Conservation (phyloP, 495 filamentous ascomycete species). For the Daldinia vernicosa region DNA sequence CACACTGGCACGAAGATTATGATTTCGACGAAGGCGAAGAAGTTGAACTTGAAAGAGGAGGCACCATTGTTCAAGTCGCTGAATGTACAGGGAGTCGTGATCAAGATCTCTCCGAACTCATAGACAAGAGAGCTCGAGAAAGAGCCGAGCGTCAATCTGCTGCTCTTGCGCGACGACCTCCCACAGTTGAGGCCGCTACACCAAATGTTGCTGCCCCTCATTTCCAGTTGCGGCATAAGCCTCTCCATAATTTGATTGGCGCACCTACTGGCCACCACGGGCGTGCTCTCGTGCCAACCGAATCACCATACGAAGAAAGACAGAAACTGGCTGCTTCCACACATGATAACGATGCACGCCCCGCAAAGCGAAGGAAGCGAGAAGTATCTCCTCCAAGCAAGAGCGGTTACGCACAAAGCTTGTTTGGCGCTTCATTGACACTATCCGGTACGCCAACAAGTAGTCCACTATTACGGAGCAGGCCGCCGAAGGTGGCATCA, state of each 20-base stretch:
- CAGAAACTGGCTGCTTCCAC: conserved; percentile 40
- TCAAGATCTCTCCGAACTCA: conserved; percentile 77
- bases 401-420: conserved; percentile 60
- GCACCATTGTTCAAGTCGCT: conserved; percentile 77
- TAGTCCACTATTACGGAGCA: conserved; percentile 45
- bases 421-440: conserved; percentile 59
- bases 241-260: conserved; percentile 56
- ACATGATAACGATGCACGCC: conserved; percentile 28
- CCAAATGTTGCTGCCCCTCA: conserved; percentile 25
- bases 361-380: conserved; percentile 51
- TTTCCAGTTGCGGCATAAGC: conserved; percentile 53
- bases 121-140: conserved; percentile 70
- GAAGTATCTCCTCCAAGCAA: conserved; percentile 54
- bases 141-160: conserved; percentile 55
- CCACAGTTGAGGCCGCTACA: conserved; percentile 11
- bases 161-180: conserved; percentile 43
- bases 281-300: conserved; percentile 55
- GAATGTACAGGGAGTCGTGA: conserved; percentile 75
- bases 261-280: conserved; percentile 61
- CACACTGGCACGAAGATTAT: conserved; percentile 76
- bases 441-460: conserved; percentile 54
- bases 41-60: conserved; percentile 77
- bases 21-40: conserved; percentile 80
- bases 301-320: conserved; percentile 62
- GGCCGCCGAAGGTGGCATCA: conserved; percentile 16